A percentile compares a stretch with the other conserved stretches of the same genome.
Evolutionary conservation across 768 basidiomycete species (phyloP).

Genomic region (Neoboletus brunneissimus): DNA sequence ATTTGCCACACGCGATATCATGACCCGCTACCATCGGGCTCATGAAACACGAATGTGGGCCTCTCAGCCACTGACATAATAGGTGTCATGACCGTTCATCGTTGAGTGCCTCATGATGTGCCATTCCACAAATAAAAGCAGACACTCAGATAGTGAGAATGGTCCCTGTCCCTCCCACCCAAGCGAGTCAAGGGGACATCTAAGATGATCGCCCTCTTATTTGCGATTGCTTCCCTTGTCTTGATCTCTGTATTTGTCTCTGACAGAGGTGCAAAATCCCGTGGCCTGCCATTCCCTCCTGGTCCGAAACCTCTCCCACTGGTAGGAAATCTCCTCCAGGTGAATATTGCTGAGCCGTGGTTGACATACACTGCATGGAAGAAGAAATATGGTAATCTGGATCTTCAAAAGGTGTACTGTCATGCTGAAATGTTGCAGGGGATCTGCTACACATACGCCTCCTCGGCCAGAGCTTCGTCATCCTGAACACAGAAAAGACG

Average conservation of each 20-base stretch:
- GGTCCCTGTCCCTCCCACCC: not conserved
- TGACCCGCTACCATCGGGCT: no score
- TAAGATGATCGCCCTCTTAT: not conserved
- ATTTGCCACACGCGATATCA: no score
- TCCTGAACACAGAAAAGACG: conserved; percentile 29
- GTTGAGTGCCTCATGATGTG: no score
- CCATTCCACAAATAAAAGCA: no score
- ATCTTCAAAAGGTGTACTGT: not conserved
- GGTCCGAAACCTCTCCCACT: conserved; percentile 32
- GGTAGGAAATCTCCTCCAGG: conserved; percentile 26
- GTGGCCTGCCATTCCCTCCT: conserved; percentile 24
- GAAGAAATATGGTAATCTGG: conserved; percentile 29
- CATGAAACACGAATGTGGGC: no score
- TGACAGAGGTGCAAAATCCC: not conserved
- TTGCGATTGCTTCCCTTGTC: conserved; percentile 2
- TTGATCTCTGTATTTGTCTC: conserved; percentile 4
- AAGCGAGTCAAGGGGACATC: not conserved
- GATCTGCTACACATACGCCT: conserved; percentile 22
- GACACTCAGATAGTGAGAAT: no score
- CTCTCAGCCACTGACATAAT: not conserved
- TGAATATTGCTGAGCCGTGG: conserved; percentile 33
- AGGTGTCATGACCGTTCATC: no score
- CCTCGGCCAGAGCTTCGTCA: conserved; percentile 24
- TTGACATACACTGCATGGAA: conserved; percentile 35
- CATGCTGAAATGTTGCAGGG: conserved; percentile 10